These are phyloP conservation scores for Citrullus colocynthis DNA, from an alignment of 306 rosid genomes.

Conservation along the genomic window DNA sequence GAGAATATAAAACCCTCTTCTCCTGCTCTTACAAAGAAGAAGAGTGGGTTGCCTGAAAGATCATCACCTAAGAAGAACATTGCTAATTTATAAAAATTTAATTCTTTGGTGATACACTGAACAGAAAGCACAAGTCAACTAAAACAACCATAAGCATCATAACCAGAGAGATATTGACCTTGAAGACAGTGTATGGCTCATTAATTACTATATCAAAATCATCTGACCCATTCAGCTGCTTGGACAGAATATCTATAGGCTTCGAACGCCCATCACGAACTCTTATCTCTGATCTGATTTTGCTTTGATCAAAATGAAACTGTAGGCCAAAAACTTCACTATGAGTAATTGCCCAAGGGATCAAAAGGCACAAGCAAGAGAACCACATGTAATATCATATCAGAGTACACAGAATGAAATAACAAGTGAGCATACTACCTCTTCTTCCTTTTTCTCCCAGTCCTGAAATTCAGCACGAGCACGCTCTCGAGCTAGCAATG, in stretches of 20 bases:
- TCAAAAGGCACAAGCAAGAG: not conserved
- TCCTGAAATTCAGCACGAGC: slow-evolving; percentile 98
- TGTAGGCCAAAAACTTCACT: slow-evolving; percentile 19
- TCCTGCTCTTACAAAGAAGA: not conserved
- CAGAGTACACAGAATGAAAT: not conserved
- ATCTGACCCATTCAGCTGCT: slow-evolving; percentile 75
- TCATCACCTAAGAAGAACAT: not conserved
- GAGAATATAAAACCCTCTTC: not conserved
- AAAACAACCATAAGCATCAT: not conserved
- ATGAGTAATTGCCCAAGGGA: not conserved
- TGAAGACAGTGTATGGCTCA: slow-evolving; percentile 91
- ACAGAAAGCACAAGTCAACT: not conserved
- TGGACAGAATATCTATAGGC: slow-evolving; percentile 83
- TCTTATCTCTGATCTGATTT: slow-evolving; percentile 92
- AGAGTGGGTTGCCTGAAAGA: not conserved
- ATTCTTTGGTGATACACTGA: not conserved
- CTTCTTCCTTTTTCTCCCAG: slow-evolving; percentile 99
- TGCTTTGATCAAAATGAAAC: slow-evolving; percentile 99
- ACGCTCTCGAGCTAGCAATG: slow-evolving; percentile 85
- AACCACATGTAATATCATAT: not conserved
- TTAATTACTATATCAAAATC: slow-evolving; percentile 78
- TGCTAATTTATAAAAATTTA: not conserved
- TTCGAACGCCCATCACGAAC: slow-evolving; percentile 91
- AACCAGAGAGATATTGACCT: slow-evolving; percentile 31
- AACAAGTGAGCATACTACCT: slow-evolving; percentile 32